phyloP scores from a whole-genome alignment of 768 basidiomycete species.

The Termitomyces sp. region DNA sequence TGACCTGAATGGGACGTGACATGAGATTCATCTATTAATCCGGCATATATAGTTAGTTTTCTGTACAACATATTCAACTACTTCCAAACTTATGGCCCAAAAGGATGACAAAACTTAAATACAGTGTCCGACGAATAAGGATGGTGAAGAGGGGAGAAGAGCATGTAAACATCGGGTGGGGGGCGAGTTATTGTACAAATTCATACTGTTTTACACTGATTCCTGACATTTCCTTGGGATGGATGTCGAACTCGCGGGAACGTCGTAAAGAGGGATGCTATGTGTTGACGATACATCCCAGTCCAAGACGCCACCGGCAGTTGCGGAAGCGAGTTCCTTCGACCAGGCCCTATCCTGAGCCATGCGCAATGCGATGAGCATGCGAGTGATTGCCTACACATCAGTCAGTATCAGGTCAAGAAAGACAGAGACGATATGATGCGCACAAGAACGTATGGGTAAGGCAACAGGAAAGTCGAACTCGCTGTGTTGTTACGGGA shows the following conservation, averaged over 20 bases:
- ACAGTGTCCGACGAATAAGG: background rate
- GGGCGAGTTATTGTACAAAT: constrained; percentile 7
- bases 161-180: background rate
- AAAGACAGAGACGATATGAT: no score
- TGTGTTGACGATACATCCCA: constrained; percentile 35
- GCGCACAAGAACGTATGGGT: constrained; percentile 17
- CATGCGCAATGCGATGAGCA: constrained; percentile 35
- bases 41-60: background rate
- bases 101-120: background rate
- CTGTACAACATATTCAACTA: background rate
- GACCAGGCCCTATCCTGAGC: constrained; percentile 36
- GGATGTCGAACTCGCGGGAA: constrained; percentile 14
- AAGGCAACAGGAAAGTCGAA: constrained; percentile 14
- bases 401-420: background rate
- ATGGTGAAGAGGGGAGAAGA: no score
- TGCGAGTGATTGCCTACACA: constrained; percentile 26
- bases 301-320: constrained; percentile 27
- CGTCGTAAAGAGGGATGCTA: constrained; percentile 25
- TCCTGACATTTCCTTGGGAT: constrained; percentile 14
- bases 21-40: background rate
- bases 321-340: constrained; percentile 26
- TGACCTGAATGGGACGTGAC: background rate
- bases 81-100: background rate
- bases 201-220: constrained; percentile 5
- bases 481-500: constrained; percentile 2